A percentile compares a stretch with the other conserved stretches of the same genome.
These are phyloP conservation scores for Mycena kentingensis DNA, from an alignment of 768 basidiomycete genomes.

Conservation along the genomic window DNA sequence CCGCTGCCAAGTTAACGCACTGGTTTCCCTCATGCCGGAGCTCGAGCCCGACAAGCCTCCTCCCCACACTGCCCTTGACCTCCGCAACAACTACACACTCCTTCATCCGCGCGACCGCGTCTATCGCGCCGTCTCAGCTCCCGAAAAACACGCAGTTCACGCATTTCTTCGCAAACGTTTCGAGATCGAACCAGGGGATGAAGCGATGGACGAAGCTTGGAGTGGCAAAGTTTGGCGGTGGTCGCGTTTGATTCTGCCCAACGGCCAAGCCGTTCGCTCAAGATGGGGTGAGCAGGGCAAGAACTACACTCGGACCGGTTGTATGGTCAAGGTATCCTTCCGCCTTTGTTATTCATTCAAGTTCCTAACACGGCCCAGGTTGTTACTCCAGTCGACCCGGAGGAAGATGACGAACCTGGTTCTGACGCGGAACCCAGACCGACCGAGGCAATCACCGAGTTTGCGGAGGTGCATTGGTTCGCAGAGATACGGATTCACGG, in stretches of 20 bases:
- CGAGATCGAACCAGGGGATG: neutral
- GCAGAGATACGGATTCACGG: no score
- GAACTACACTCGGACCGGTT: neutral
- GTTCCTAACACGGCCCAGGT: no score
- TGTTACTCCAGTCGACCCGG: no score
- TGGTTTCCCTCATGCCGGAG: slow-evolving; percentile 20
- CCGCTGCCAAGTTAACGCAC: slow-evolving; percentile 21
- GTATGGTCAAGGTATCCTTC: slow-evolving; percentile 1
- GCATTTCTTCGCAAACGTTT: neutral
- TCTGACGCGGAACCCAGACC: no score
- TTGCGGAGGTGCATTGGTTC: no score
- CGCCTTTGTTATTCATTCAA: no score
- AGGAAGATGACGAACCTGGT: no score
- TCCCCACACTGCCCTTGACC: no score
- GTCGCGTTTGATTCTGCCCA: slow-evolving; percentile 23
- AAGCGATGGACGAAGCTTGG: neutral
- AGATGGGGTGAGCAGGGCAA: neutral
- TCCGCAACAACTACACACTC: no score
- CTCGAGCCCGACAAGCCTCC: slow-evolving; percentile 3
- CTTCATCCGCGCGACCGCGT: no score
- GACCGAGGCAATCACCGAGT: no score
- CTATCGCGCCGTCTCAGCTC: no score
- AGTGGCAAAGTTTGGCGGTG: slow-evolving; percentile 10
- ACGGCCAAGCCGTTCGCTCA: slow-evolving; percentile 23
- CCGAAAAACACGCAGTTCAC: neutral